Evolutionary conservation across 2,329 filamentous ascomycete species (phyloP).

Genomic region (Aspergillus pseudoterreus): DNA sequence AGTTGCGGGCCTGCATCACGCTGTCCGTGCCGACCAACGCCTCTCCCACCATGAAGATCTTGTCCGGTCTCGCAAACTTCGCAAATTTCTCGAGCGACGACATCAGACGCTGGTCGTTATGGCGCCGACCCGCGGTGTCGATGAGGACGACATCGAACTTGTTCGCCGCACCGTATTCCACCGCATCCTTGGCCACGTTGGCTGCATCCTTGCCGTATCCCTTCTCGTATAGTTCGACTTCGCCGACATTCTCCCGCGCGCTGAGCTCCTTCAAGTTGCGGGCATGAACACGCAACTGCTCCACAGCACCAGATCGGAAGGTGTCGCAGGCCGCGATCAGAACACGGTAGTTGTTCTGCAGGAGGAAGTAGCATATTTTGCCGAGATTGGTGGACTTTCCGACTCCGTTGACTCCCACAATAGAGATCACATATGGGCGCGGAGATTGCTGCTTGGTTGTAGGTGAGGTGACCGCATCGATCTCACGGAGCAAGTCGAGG

Average conservation of each 20-base stretch:
- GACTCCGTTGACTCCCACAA: slow-evolving; percentile 96
- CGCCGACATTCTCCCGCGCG: slow-evolving; percentile 71
- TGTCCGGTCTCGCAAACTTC: slow-evolving; percentile 92
- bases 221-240: slow-evolving; percentile 91
- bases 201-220: slow-evolving; percentile 98
- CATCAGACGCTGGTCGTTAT: slow-evolving; percentile 96
- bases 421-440: slow-evolving; percentile 94
- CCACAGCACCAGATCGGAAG: slow-evolving; percentile 93
- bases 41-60: slow-evolving; percentile 95
- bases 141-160: slow-evolving; percentile 92
- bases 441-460: slow-evolving; percentile 59
- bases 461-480: slow-evolving; percentile 71
- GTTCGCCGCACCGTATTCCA: slow-evolving; percentile 70
- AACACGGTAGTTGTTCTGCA: slow-evolving; percentile 96
- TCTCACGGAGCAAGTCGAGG: slow-evolving; percentile 89
- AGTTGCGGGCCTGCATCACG: slow-evolving; percentile 92
- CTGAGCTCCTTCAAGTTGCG: slow-evolving; percentile 88
- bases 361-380: slow-evolving; percentile 96
- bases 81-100: slow-evolving; percentile 95
- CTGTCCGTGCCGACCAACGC: slow-evolving; percentile 93
- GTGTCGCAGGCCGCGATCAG: slow-evolving; percentile 94
- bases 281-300: slow-evolving; percentile 93
- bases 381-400: slow-evolving; percentile 97
- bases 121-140: slow-evolving; percentile 88
- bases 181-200: slow-evolving; percentile 89